These are phyloP conservation scores for Talaromyces liani DNA, from an alignment of 495 filamentous ascomycete species.

Conservation along the genomic window DNA sequence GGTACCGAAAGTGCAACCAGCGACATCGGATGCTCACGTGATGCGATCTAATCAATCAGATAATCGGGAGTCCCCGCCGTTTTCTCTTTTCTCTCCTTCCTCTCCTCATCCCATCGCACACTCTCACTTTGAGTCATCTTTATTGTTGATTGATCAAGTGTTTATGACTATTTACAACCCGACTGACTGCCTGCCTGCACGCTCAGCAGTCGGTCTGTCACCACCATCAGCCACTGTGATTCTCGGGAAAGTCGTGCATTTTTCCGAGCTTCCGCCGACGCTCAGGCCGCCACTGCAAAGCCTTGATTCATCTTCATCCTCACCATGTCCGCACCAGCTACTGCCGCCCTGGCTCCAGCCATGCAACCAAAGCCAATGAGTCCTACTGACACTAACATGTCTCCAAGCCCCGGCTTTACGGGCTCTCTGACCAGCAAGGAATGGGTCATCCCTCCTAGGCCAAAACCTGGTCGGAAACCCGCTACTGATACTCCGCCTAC, in stretches of 20 bases:
- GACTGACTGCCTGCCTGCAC: neutral
- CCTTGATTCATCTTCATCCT: neutral
- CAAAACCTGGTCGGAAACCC: slow-evolving; percentile 90
- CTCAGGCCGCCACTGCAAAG: neutral
- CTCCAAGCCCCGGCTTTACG: slow-evolving; percentile 36
- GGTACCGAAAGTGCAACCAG: slow-evolving; percentile 4
- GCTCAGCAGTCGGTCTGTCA: neutral
- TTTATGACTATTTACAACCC: neutral
- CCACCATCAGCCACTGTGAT: neutral
- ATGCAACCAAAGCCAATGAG: slow-evolving; percentile 32
- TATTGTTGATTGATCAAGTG: neutral
- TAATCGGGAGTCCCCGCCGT: slow-evolving; percentile 15
- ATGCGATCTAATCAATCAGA: slow-evolving; percentile 33
- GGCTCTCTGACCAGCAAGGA: slow-evolving; percentile 62
- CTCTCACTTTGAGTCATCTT: too few species aligned
- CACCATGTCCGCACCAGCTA: slow-evolving; percentile 8
- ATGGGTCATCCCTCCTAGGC: slow-evolving; percentile 82
- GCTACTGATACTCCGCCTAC: slow-evolving; percentile 86
- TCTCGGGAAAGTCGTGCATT: neutral
- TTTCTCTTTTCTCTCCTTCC: slow-evolving; percentile 13
- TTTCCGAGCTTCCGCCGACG: slow-evolving; percentile 1
- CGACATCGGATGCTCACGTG: slow-evolving; percentile 10
- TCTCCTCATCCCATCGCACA: neutral
- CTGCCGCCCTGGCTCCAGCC: slow-evolving; percentile 20
- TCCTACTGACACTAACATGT: slow-evolving; percentile 14